These are phyloP conservation scores for Saposhnikovia divaricata DNA, from an alignment of 129 eudicot species.

Conservation along the genomic window DNA sequence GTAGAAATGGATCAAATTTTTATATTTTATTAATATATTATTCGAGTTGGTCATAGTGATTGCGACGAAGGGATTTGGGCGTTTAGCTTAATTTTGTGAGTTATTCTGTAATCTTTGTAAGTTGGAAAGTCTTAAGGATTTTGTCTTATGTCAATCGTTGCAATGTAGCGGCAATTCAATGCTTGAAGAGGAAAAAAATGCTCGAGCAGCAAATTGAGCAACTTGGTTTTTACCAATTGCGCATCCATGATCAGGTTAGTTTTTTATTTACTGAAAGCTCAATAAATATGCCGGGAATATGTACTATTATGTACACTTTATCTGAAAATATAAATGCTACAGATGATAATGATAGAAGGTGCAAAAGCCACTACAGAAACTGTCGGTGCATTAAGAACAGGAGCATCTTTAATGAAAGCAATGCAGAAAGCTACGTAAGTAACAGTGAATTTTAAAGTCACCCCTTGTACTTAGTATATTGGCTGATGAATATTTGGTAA, in stretches of 20 bases:
- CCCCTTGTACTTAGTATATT: neutral
- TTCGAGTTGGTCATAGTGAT: neutral
- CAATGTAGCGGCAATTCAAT: slow-evolving; percentile 46
- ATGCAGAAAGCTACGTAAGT: slow-evolving; percentile 54
- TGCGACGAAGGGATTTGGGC: neutral
- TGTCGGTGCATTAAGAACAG: slow-evolving; percentile 54
- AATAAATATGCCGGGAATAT: neutral
- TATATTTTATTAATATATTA: neutral
- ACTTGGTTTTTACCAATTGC: slow-evolving; percentile 49
- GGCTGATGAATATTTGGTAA: neutral
- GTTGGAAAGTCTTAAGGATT: neutral
- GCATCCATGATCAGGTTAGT: slow-evolving; percentile 54
- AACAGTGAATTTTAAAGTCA: neutral
- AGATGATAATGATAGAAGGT: slow-evolving; percentile 62
- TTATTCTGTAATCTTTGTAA: neutral
- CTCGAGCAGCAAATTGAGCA: slow-evolving; percentile 49
- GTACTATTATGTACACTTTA: neutral
- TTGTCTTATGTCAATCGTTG: neutral
- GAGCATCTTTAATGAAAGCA: slow-evolving; percentile 54
- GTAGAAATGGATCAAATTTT: neutral
- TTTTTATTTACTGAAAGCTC: neutral
- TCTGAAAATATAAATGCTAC: neutral
- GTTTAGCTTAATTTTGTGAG: neutral
- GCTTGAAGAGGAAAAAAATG: slow-evolving; percentile 45
- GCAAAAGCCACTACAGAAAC: slow-evolving; percentile 59